These are phyloP conservation scores for Schizochytrium sp. DNA, from an alignment of 108 stramenopile species.

Conservation along the genomic window DNA sequence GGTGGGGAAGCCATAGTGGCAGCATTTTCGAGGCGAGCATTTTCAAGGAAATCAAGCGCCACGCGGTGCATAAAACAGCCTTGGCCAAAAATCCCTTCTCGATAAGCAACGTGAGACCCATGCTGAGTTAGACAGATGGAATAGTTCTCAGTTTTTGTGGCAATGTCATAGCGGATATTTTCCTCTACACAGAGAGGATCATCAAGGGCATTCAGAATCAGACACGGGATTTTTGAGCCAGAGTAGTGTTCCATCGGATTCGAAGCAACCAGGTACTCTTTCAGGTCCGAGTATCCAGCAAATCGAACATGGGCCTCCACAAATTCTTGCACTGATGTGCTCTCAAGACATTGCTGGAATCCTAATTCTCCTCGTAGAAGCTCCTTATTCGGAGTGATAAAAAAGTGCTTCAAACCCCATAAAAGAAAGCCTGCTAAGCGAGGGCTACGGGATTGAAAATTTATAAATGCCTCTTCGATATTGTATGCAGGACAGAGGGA, in stretches of 20 bases:
- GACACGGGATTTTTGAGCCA: not conserved
- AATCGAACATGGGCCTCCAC: not conserved
- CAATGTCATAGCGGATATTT: conserved; percentile 34
- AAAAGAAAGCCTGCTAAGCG: not conserved
- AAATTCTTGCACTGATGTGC: conserved; percentile 48
- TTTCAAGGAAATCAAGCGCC: conserved; percentile 37
- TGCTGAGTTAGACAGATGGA: conserved; percentile 25
- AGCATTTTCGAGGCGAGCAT: not conserved
- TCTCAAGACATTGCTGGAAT: conserved; percentile 32
- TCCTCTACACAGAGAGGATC: conserved; percentile 56
- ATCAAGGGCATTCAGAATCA: conserved; percentile 50
- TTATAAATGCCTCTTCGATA: not conserved
- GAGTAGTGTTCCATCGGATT: conserved; percentile 60
- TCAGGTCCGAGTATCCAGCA: not conserved
- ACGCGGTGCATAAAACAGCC: conserved; percentile 20
- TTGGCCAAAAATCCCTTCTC: conserved; percentile 33
- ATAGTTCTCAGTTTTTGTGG: not conserved
- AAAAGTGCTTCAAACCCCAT: not conserved
- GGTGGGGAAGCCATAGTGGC: too few relatives aligned
- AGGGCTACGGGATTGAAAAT: conserved; percentile 32
- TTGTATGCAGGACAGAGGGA: conserved; percentile 46
- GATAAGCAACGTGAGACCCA: conserved; percentile 35
- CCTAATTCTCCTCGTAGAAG: not conserved
- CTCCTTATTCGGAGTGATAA: not conserved
- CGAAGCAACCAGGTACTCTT: not conserved